Evolutionary conservation across 208 protist species (phyloP).

Genomic region (Trypanosomatidae sp.): DNA sequence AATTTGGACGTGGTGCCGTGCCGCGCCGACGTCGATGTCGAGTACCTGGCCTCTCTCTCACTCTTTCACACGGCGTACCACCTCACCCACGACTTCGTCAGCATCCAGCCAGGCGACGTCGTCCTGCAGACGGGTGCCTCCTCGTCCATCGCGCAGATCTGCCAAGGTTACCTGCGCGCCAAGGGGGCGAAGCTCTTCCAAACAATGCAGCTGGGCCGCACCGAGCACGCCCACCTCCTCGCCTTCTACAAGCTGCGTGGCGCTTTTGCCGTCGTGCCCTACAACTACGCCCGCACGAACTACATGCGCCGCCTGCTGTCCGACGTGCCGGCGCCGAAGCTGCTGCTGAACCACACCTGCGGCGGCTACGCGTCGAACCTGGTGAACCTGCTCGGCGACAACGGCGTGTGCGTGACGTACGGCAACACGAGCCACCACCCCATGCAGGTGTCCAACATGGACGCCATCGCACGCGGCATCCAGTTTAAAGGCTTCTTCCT

Average conservation of each 20-base stretch:
- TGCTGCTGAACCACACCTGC: constrained; percentile 96
- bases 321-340: constrained; percentile 93
- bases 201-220: constrained; percentile 90
- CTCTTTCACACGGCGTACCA: constrained; percentile 97
- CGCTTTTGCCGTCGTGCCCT: constrained; percentile 84
- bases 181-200: constrained; percentile 89
- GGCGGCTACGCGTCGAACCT: constrained; percentile 90
- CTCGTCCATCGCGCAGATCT: constrained; percentile 88
- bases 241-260: constrained; percentile 87
- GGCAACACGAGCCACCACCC: constrained; percentile 95
- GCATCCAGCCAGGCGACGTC: constrained; percentile 88
- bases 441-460: constrained; percentile 92
- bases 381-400: constrained; percentile 86
- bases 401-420: constrained; percentile 95
- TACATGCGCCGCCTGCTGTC: constrained; percentile 92
- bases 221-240: constrained; percentile 79
- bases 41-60: constrained; percentile 92
- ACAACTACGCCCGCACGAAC: constrained; percentile 85
- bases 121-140: constrained; percentile 86
- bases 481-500: constrained; percentile 94
- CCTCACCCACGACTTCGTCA: constrained; percentile 95
- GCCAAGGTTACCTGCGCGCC: constrained; percentile 83
- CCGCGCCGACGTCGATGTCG: constrained; percentile 89
- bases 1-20: constrained; percentile 90
- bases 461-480: constrained; percentile 93